Base-by-base conservation (phyloP, 805 yeast genomes). In the Diddensiella caesifluorescens region DNA sequence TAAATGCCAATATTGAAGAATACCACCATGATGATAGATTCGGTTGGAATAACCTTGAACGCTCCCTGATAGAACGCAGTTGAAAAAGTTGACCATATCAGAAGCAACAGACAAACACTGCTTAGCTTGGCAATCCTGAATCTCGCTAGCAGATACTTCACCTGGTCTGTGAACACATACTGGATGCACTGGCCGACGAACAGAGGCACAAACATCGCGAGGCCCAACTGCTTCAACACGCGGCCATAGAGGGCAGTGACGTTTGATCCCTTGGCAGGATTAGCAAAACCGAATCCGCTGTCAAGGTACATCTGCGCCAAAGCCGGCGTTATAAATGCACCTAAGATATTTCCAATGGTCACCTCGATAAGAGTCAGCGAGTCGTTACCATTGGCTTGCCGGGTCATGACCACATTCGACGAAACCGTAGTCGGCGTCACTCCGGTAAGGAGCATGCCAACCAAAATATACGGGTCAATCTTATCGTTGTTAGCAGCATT, bases 361-460 rank as follows among this genome's bases (percentile, higher is more conserved):
- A 88, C 95, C 59, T 86, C 95, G 59, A 92, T 80, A 4, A 86
- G 66, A 15, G 95, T 80, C 40, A 87, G 63, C 13, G 82, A 63
- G 50, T 77, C 89, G 61, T 87, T 85, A 5, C 95, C 96, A 50
- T 81, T 79, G 0, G 96, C 95, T 45, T 74, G 74, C 40, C 79
- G 73, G 4, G 96, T 88, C 95, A 88, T 88, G 22, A 88, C 89
- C 22, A 88, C 95, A 58, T 88, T 88, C 1, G 95, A 86, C 0
- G 89, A 77, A 15, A 88, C 95, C 0, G 96, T 88, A 5, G 96
- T 88, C 22, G 96, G 96, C 60, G 94, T 84, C 9, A 90, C 75
- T 22, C 85, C 84, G 2, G 95, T 83, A 35, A 86, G 82, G 15
- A 88, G 75, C 45, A 88, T 62, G 0, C 96, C 96, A 10, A 83